Evolutionary conservation across 495 filamentous ascomycete species (phyloP), one percentile per base, ranked within the genome.

Genomic region (Tuber melanosporum): DNA sequence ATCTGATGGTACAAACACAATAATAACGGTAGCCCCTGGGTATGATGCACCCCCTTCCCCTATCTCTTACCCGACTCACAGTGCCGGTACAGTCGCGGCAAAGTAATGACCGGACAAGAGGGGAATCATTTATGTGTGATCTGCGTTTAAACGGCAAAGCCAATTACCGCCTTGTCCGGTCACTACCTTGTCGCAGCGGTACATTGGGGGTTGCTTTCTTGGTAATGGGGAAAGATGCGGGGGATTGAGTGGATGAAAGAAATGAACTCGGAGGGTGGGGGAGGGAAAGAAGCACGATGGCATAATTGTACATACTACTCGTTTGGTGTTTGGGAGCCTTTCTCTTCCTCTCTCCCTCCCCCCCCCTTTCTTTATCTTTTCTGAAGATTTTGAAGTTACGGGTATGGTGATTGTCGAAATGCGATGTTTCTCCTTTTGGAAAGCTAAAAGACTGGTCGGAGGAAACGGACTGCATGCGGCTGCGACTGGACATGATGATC

Each of bases 391-490:
- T 78, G 70, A 69, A 70, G 72, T 52, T 73, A 71, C 78, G 72
- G 73, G 75, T 70, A 71, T 73, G 72, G 32, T 71, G 77, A 73
- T 78, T 76, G 70, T 62, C 39, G 73, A 71, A 70, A 72, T 75
- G 36, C 78, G 78, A 75, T 80, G 78, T 80, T 80, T 80, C 77
- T 73, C 78, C 66, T 80, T 76, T 74, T 78, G 78, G 78, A 80
- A 80, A 66, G 73, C 78, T 72, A 72, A 62, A 70, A 66, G 62
- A 80, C 77, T 80, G 78, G 78, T 80, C 79, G 78, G 78, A 79
- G 77, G 71, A 71, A 80, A 73, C 46, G 62, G 74, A 79, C 77
- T 78, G 70, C 71, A 80, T 80, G 73, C 46, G 73, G 71, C 73
- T 71, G 26, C 57, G 14, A 66, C 26, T 12, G 57, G 26, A 32